These are phyloP conservation scores for Phycomyces blakesleeanus DNA, from an alignment of 192 early-diverging fungal genomes.

Conservation along the genomic window DNA sequence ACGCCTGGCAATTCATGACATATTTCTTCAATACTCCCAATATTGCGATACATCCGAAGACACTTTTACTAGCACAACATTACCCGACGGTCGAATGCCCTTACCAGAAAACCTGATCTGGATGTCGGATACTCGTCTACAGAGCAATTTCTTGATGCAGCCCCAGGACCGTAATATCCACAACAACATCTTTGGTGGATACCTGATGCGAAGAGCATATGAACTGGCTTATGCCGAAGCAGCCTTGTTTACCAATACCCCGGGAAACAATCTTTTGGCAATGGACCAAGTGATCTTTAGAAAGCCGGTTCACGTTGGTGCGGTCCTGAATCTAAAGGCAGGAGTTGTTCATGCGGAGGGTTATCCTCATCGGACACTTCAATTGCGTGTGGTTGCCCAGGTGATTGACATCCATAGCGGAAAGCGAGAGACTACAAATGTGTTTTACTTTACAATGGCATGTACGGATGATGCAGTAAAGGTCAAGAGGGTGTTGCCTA, in stretches of 20 bases:
- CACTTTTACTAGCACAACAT: constrained; percentile 5
- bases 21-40: constrained; percentile 69
- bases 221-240: constrained; percentile 82
- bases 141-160: constrained; percentile 55
- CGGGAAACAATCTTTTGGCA: constrained; percentile 53
- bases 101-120: constrained; percentile 24
- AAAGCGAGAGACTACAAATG: constrained; percentile 71
- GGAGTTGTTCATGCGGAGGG: constrained; percentile 76
- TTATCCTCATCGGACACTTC: constrained; percentile 54
- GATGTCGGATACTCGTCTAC: constrained; percentile 25
- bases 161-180: constrained; percentile 85
- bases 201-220: constrained; percentile 79
- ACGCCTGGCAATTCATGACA: constrained; percentile 71
- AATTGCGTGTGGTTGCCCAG: constrained; percentile 67
- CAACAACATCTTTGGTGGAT: constrained; percentile 70
- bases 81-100: constrained; percentile 8
- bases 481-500: constrained; percentile 66
- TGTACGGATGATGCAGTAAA: constrained; percentile 19
- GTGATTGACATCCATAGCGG: constrained; percentile 66
- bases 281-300: constrained; percentile 77
- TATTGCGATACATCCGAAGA: constrained; percentile 39
- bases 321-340: constrained; percentile 67
- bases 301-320: constrained; percentile 83
- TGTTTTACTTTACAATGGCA: constrained; percentile 83
- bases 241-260: constrained; percentile 58